These are phyloP conservation scores for Sugiyamaella japonica DNA, from an alignment of 1,139 yeast species.

Conservation along the genomic window DNA sequence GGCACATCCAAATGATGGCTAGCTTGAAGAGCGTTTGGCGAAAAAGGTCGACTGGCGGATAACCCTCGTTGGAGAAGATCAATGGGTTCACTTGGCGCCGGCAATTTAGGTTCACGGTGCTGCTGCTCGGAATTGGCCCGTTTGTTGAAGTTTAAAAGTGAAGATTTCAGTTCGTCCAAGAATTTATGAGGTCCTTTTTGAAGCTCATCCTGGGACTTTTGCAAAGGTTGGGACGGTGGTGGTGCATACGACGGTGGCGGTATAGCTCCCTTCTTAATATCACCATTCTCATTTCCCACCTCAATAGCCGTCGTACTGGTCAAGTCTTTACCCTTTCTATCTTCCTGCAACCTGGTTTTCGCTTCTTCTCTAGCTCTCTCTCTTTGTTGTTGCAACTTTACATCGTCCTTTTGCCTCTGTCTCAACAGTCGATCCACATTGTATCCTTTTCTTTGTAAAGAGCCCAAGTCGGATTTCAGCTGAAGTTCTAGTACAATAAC, in stretches of 20 bases:
- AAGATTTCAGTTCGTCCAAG: neutral
- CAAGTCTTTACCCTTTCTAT: conserved; percentile 8
- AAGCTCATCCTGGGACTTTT: neutral
- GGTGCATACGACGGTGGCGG: conserved; percentile 1
- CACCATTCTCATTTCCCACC: too few relatives aligned
- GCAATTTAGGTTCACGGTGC: neutral
- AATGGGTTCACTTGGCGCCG: neutral
- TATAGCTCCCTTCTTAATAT: neutral
- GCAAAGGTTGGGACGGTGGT: neutral
- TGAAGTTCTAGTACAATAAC: conserved; percentile 43
- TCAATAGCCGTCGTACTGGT: neutral
- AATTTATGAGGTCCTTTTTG: neutral
- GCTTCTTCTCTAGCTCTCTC: conserved; percentile 16
- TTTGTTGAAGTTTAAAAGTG: neutral
- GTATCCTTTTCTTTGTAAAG: conserved; percentile 43
- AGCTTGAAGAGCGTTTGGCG: conserved; percentile 2
- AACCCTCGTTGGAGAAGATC: conserved; percentile 19
- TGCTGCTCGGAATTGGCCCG: neutral
- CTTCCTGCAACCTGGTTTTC: conserved; percentile 17
- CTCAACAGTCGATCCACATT: conserved; percentile 41
- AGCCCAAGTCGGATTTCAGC: conserved; percentile 36
- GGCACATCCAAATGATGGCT: conserved; percentile 10
- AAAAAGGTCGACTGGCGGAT: conserved; percentile 18
- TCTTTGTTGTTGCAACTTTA: conserved; percentile 16
- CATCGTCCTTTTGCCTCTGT: conserved; percentile 26